Evolutionary conservation across 1,284 basidiomycete species (phyloP).

Genomic region (Boletellus sp.): DNA sequence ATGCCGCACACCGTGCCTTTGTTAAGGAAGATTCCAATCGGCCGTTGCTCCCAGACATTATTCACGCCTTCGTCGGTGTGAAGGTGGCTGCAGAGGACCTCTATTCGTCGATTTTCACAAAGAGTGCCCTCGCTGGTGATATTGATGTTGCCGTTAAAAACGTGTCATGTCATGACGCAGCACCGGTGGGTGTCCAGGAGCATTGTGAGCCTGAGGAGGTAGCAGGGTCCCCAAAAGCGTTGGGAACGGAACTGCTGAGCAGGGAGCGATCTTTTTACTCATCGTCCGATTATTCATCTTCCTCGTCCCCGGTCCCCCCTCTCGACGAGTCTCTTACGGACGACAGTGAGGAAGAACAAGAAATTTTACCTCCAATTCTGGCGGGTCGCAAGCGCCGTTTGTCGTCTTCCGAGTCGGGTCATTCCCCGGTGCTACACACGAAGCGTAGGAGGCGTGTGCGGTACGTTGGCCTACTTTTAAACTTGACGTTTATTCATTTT

Average conservation of each 20-base stretch:
- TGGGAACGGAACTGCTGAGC: background rate
- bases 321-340: slow-evolving; percentile 1
- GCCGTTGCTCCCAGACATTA: slow-evolving; percentile 19
- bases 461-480: slow-evolving; percentile 1
- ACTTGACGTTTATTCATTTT: background rate
- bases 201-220: background rate
- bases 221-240: background rate
- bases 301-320: background rate
- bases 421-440: too few species aligned
- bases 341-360: slow-evolving; percentile 7
- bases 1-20: slow-evolving; percentile 39
- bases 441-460: background rate
- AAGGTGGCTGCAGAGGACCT: slow-evolving; percentile 30
- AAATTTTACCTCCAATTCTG: background rate
- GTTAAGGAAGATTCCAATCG: slow-evolving; percentile 24
- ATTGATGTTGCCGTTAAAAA: slow-evolving; percentile 29
- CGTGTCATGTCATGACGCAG: slow-evolving; percentile 15
- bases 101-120: slow-evolving; percentile 28
- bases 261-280: background rate
- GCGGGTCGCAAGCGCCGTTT: slow-evolving; percentile 20
- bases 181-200: background rate
- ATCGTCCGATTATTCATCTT: background rate
- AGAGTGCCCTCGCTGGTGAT: slow-evolving; percentile 29
- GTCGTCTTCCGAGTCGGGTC: background rate
- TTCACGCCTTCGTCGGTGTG: slow-evolving; percentile 32